Evolutionary conservation across 306 rosid genomes (phyloP), one percentile per base, ranked within the genome.

Genomic region (Morella rubra): DNA sequence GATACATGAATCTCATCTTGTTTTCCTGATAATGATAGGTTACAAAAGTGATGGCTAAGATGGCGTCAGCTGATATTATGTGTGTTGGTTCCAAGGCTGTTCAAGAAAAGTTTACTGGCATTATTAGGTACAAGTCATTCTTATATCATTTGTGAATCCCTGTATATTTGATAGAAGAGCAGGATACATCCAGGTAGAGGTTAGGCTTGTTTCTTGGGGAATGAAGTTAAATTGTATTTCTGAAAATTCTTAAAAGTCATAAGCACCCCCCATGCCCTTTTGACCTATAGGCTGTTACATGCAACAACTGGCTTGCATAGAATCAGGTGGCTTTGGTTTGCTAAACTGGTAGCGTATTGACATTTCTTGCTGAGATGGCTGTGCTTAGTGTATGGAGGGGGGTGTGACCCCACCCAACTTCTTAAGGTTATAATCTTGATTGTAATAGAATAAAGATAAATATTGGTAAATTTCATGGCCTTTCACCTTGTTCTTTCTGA

Each of bases 61-160:
- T 81, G 60, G 97, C 93, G 66, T 83, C 91, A 18, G 90, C 87
- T 83, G 93, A 95, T 85, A 95, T 95, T 49, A 77, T 89, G 95
- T 95, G 98, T 84, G 97, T 92, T 79, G 97, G 96, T 52, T 72
- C 90, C 2, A 92, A 88, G 78, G 89, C 96, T 47, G 93, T 92
- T 72, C 79, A 83, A 49, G 97, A 92, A 80, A 92, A 92, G 22
- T 94, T 94, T 75, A 85, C 90, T 1, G 97, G 96, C 68, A 80
- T 83, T 32, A 92, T 94, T 52, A 90, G 98, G 98, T 92, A 79
- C 71, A 37, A 22, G 20, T 24, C 69, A 22, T 67, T n/a, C 37
- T 65, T 47, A 27, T 27, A 27, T 27, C 32, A 27, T 27, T 27
- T 27, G 32, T 1, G 32, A 27, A 27, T 27, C 32, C 32, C 32